Percentiles rank a stretch among this genome's conserved stretches.
phyloP scores from a whole-genome alignment of 345 rosid genomes.

The Hevea brasiliensis region DNA sequence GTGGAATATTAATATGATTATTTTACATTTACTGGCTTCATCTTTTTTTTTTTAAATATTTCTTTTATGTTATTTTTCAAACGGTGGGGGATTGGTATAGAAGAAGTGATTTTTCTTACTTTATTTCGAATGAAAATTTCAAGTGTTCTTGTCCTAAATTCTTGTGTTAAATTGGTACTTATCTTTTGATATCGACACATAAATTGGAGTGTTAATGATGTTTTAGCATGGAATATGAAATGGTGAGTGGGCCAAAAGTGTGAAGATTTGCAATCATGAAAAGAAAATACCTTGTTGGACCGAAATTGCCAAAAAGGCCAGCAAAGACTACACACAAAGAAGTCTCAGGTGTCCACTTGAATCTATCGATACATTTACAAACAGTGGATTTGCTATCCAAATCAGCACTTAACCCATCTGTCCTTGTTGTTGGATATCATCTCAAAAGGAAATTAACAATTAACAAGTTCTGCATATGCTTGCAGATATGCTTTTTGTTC shows the following conservation, averaged over 20 bases:
- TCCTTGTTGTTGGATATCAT: too few relatives aligned
- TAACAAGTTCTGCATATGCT: too few relatives aligned
- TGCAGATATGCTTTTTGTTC: too few relatives aligned
- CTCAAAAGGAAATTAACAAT: too few relatives aligned
- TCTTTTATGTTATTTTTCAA: slow-evolving; percentile 20
- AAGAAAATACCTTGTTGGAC: neutral
- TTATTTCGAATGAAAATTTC: slow-evolving; percentile 29
- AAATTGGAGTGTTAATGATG: slow-evolving; percentile 4
- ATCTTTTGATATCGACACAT: neutral
- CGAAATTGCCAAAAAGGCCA: neutral
- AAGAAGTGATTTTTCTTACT: slow-evolving; percentile 29
- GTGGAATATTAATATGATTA: slow-evolving; percentile 52
- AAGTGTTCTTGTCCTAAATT: slow-evolving; percentile 22
- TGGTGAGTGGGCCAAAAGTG: slow-evolving; percentile 13
- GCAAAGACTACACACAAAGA: neutral
- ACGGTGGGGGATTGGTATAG: slow-evolving; percentile 61
- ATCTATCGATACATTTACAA: too few relatives aligned
- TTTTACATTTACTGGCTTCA: slow-evolving; percentile 22
- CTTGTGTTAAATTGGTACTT: neutral
- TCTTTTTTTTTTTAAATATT: neutral
- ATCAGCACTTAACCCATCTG: too few relatives aligned
- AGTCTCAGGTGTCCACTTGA: too few relatives aligned
- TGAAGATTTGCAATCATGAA: neutral
- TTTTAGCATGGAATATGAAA: neutral
- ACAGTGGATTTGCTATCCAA: too few relatives aligned